Base-by-base conservation (phyloP, 306 rosid genomes). In the Coriaria nepalensis region DNA sequence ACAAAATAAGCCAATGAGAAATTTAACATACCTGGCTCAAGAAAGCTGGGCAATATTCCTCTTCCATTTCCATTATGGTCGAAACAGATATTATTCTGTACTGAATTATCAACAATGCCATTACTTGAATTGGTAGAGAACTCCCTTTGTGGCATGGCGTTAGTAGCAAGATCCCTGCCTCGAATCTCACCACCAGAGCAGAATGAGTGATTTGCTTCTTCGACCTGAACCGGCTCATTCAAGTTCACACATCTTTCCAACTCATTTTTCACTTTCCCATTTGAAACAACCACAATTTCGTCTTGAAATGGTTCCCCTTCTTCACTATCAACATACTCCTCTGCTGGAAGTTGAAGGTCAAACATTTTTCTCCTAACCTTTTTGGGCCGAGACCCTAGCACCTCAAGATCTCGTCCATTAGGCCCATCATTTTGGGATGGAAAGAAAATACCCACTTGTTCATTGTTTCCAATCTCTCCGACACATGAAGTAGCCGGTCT, bases 301-400 rank as follows among this genome's bases (percentile, higher is more conserved):
- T 74, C 80, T 37, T 73, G 75, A 49, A 71, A 56, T 44, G 71
- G 78, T 47, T 90, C 95, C 61, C 80, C 82, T 76, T 84, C 97
- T 15, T 85, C 95, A 4, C 82, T 57, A 68, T 90, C 94, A 10
- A 81, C 62, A 49, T 81, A 75, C 53, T 69, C 94, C 51, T 81
- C 83, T 14, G 98, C 94, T 32, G 94, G 95, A 59, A 81, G 95
- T 11, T 82, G 90, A 60, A 84, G 98, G 71, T 85, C 98, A 73
- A 90, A 79, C 74, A 62, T 69, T 79, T 66, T 81, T 55, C 78
- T 81, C 68, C 85, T 73, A 35, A 65, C 77, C 71, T 90, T 82
- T 35, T 73, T 65, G 36, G 95, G 95, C 65, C 95, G 73, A 4
- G 78, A 75, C 61, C 73, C 97, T 47, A 72, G 73, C 59, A 80